phyloP scores from a whole-genome alignment of 2,329 filamentous ascomycete genomes.

The Cladosporium oxysporum region DNA sequence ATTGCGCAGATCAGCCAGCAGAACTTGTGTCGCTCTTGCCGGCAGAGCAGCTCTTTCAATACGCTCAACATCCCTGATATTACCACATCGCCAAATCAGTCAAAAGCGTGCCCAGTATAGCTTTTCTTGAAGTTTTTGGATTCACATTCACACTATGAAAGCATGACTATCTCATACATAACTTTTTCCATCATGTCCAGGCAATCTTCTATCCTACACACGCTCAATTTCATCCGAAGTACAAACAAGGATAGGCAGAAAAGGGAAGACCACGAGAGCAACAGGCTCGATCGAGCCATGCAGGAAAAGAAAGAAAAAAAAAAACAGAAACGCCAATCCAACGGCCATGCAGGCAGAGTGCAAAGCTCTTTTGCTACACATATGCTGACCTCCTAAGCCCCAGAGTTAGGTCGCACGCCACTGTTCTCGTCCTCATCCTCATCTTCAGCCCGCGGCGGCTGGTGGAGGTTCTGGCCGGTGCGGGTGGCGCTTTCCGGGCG shows the following conservation, averaged over 20 bases:
- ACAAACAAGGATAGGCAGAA: not conserved
- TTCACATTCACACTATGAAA: no score
- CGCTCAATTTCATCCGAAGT: not conserved
- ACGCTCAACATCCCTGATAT: no score
- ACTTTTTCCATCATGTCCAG: not conserved
- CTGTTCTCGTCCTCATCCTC: slow-evolving; percentile 27
- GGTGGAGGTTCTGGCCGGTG: not conserved
- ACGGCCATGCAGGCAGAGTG: not conserved
- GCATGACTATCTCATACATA: not conserved
- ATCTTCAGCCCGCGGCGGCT: slow-evolving; percentile 20
- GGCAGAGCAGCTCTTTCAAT: no score
- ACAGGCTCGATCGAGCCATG: slow-evolving; percentile 12
- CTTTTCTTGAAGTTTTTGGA: no score
- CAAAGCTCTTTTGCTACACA: not conserved
- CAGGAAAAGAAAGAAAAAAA: not conserved
- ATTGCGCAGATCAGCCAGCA: not conserved
- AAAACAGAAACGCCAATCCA: not conserved
- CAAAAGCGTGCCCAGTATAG: no score
- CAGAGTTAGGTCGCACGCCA: slow-evolving; percentile 26
- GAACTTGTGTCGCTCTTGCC: no score
- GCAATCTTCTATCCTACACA: not conserved
- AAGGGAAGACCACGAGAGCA: slow-evolving; percentile 12
- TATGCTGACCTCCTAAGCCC: slow-evolving; percentile 22
- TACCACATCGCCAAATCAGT: no score
- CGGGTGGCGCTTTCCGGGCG: slow-evolving; percentile 18